Percentiles rank a stretch among this genome's conserved stretches.
Conservation (phyloP, 2,329 filamentous ascomycete species). For the Arthrinium puccinioides region DNA sequence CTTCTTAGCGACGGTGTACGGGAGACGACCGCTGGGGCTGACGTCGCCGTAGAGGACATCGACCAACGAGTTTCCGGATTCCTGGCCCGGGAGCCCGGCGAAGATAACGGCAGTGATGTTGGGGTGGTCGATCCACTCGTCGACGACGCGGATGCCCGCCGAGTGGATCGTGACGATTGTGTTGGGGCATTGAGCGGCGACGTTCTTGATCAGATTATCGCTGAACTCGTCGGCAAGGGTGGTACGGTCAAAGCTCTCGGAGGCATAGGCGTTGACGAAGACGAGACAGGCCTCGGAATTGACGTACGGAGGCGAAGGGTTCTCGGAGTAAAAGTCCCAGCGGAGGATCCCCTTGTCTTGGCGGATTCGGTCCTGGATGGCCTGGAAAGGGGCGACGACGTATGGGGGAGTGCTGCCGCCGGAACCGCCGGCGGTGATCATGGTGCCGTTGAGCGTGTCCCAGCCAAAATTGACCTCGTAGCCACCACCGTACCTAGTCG, state of each 20-base stretch:
- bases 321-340: conserved; percentile 8
- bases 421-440: conserved; percentile 81
- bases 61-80: conserved; percentile 69
- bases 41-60: conserved; percentile 54
- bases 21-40: conserved; percentile 17
- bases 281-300: conserved; percentile 72
- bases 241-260: conserved; percentile 51
- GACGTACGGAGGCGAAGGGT: conserved; percentile 28
- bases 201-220: conserved; percentile 8
- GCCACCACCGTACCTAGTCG: conserved; percentile 6
- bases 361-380: conserved; percentile 43
- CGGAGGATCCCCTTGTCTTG: conserved; percentile 6
- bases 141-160: conserved; percentile 52
- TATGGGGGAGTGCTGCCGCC: conserved; percentile 79
- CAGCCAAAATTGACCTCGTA: conserved; percentile 8
- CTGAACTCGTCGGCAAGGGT: conserved; percentile 8
- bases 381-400: conserved; percentile 63
- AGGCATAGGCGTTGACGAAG: conserved; percentile 74
- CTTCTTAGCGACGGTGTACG: conserved; percentile 22
- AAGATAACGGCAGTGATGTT: conserved; percentile 70
- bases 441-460: conserved; percentile 52
- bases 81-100: conserved; percentile 75
- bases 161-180: conserved; percentile 65
- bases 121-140: conserved; percentile 71
- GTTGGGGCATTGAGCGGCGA: conserved; percentile 10